phyloP scores from a whole-genome alignment of 176 grass and related monocot species.

The Oryza glaberrima region DNA sequence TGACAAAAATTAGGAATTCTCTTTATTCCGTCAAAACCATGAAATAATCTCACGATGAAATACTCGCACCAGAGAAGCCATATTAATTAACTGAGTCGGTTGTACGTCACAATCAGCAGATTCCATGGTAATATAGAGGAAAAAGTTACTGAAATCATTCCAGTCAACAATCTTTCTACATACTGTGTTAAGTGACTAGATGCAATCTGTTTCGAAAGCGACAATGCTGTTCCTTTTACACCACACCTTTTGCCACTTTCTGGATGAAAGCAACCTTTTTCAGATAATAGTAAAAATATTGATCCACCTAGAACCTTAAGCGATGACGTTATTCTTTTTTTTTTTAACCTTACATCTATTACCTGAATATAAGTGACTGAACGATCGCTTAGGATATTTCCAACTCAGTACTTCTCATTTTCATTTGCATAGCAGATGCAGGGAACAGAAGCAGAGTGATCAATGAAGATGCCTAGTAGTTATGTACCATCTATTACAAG shows the following conservation, averaged over 20 bases:
- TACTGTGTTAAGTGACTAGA: neutral
- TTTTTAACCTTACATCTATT: slow-evolving; percentile 13
- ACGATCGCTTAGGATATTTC: slow-evolving; percentile 13
- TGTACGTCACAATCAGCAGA: slow-evolving; percentile 24
- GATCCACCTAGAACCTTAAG: slow-evolving; percentile 14
- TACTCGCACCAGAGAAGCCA: neutral
- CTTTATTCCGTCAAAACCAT: neutral
- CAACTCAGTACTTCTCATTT: slow-evolving; percentile 3
- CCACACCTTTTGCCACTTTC: neutral
- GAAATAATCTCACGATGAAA: neutral
- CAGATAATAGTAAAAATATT: slow-evolving; percentile 16
- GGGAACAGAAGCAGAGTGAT: slow-evolving; percentile 11
- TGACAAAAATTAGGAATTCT: neutral
- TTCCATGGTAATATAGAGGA: slow-evolving; percentile 36
- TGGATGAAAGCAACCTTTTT: neutral
- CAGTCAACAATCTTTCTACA: neutral
- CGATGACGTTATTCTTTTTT: neutral
- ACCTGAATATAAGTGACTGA: slow-evolving; percentile 14
- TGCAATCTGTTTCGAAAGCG: slow-evolving; percentile 8
- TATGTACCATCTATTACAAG: neutral
- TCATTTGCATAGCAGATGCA: slow-evolving; percentile 17
- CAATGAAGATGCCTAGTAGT: neutral
- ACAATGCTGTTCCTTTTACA: slow-evolving; percentile 18
- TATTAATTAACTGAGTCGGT: neutral
- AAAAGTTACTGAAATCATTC: slow-evolving; percentile 36